Evolutionary conservation across 257 asterid species (phyloP).

Genomic region (Scutellaria barbata): DNA sequence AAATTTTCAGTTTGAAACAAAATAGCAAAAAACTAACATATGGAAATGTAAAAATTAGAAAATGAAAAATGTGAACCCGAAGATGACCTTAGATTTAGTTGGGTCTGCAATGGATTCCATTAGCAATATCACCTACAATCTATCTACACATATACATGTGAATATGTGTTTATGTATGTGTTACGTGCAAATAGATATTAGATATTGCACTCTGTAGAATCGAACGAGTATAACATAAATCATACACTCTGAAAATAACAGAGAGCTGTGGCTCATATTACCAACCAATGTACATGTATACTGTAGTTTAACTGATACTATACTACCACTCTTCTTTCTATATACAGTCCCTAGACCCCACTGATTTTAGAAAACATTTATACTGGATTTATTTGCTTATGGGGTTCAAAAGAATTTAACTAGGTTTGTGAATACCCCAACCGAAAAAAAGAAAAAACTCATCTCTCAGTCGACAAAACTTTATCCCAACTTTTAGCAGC

Average conservation of each 20-base stretch:
- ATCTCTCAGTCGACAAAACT: constrained; percentile 53
- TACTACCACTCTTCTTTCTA: constrained; percentile 53
- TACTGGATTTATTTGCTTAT: constrained; percentile 37
- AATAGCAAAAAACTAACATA: too few relatives aligned
- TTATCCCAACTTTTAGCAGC: constrained; percentile 46
- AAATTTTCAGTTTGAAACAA: too few relatives aligned
- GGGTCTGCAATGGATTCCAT: too few relatives aligned
- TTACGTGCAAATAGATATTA: background rate
- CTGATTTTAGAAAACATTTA: constrained; percentile 36
- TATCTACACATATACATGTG: too few relatives aligned
- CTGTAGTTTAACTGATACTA: constrained; percentile 28
- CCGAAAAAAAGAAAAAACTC: constrained; percentile 24
- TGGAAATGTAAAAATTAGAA: too few relatives aligned
- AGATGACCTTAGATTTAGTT: too few relatives aligned
- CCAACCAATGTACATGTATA: constrained; percentile 65
- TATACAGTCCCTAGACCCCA: constrained; percentile 53
- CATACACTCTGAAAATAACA: background rate
- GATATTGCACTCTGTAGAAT: background rate
- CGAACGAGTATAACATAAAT: background rate
- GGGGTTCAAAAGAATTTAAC: constrained; percentile 38
- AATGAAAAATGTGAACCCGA: too few relatives aligned
- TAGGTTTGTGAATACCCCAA: constrained; percentile 33
- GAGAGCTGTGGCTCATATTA: constrained; percentile 23
- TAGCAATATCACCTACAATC: too few relatives aligned
- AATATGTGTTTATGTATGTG: too few relatives aligned